Conservation (phyloP, 148 eudicot species). For the Fagopyrum tataricum region DNA sequence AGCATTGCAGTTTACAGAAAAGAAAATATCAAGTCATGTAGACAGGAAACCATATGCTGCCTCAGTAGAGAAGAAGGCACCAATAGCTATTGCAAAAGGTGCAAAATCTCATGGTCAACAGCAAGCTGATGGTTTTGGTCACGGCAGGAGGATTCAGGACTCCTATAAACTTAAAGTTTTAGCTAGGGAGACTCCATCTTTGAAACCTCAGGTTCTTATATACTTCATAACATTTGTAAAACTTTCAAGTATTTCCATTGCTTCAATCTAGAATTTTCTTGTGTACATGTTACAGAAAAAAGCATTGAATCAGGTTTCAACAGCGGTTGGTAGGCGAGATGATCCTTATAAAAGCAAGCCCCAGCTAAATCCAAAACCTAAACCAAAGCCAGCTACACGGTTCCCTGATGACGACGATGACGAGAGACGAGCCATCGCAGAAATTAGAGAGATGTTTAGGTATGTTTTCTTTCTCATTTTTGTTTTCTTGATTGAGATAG, state of each 20-base stretch:
- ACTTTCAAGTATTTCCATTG: too few relatives aligned
- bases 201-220: slow-evolving; percentile 42
- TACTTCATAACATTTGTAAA: too few relatives aligned
- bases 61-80: too few relatives aligned
- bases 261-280: too few relatives aligned
- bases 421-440: slow-evolving; percentile 24
- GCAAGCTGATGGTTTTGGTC: slow-evolving; percentile 29
- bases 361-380: slow-evolving; percentile 29
- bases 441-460: slow-evolving; percentile 53
- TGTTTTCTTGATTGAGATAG: background rate
- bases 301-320: slow-evolving; percentile 31
- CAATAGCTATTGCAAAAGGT: slow-evolving; percentile 22
- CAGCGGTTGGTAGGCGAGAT: slow-evolving; percentile 25
- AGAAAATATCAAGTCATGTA: too few relatives aligned
- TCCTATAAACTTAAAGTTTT: slow-evolving; percentile 22
- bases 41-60: too few relatives aligned
- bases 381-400: background rate
- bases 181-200: slow-evolving; percentile 28
- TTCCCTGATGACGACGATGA: too few relatives aligned
- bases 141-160: slow-evolving; percentile 28
- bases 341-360: slow-evolving; percentile 40
- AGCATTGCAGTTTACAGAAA: too few relatives aligned
- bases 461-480: slow-evolving; percentile 19
- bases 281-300: slow-evolving; percentile 25
- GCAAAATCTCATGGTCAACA: slow-evolving; percentile 25